These are phyloP conservation scores for Mycosphaerelloides madeirae DNA, from an alignment of 2,329 filamentous ascomycete genomes.

Conservation along the genomic window DNA sequence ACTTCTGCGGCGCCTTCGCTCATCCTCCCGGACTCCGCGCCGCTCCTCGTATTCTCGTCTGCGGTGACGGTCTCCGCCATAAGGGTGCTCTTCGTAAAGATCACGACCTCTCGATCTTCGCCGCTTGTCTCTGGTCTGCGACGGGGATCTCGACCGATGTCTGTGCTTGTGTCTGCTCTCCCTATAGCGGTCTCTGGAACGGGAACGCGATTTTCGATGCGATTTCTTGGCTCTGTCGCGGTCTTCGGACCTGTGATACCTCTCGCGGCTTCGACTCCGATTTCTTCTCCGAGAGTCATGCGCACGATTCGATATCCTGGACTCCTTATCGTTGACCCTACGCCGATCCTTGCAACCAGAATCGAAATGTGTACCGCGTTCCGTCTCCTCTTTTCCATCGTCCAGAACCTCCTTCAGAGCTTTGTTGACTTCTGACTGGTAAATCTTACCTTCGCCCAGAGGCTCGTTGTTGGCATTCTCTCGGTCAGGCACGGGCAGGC, in stretches of 20 bases:
- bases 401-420: constrained; percentile 47
- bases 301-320: constrained; percentile 13
- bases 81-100: not conserved
- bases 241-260: constrained; percentile 18
- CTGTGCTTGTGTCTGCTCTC: constrained; percentile 23
- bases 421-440: constrained; percentile 53
- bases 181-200: constrained; percentile 23
- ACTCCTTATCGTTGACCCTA: constrained; percentile 4
- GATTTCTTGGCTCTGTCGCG: constrained; percentile 18
- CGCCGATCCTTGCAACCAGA: constrained; percentile 24
- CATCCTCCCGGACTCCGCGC: constrained; percentile 9
- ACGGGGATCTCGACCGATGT: constrained; percentile 19
- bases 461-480: constrained; percentile 62
- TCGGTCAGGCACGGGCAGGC: constrained; percentile 64
- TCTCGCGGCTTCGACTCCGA: constrained; percentile 23
- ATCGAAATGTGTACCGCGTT: constrained; percentile 24
- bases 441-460: constrained; percentile 49
- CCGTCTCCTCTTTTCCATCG: constrained; percentile 35
- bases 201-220: constrained; percentile 25
- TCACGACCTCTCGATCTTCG: constrained; percentile 19
- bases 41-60: constrained; percentile 13
- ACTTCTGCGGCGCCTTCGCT: constrained; percentile 8
- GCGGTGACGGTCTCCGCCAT: constrained; percentile 6
- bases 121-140: constrained; percentile 13
- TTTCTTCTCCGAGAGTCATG: constrained; percentile 23